Conservation (phyloP, 2,329 filamentous ascomycete species). For the Calonectria fujianensis region DNA sequence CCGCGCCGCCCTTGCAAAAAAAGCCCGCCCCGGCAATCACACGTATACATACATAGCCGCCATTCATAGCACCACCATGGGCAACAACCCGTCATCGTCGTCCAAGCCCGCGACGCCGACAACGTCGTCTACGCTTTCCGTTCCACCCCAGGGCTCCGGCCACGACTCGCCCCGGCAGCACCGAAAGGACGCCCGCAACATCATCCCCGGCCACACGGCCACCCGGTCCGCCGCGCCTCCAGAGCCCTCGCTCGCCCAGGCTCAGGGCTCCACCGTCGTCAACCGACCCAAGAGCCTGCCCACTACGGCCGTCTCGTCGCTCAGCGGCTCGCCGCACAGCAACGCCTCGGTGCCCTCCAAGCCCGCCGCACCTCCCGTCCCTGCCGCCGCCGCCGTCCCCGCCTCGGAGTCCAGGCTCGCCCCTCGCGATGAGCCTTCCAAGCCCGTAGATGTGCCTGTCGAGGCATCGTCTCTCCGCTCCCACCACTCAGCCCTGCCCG, state of each 20-base stretch:
- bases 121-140: conserved; percentile 49
- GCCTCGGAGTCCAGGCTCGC: conserved; percentile 43
- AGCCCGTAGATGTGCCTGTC: conserved; percentile 76
- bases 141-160: conserved; percentile 52
- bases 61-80: conserved; percentile 54
- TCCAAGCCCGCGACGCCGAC: conserved; percentile 61
- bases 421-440: conserved; percentile 64
- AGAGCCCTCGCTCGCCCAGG: conserved; percentile 77
- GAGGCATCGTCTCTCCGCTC: conserved; percentile 61
- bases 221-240: conserved; percentile 76
- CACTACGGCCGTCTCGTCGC: conserved; percentile 69
- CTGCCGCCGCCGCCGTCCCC: conserved; percentile 49
- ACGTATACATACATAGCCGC: conserved; percentile 5
- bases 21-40: conserved; percentile 5
- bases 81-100: conserved; percentile 63
- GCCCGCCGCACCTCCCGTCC: conserved; percentile 47
- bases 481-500: conserved; percentile 62
- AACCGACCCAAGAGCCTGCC: conserved; percentile 69
- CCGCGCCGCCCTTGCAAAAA: neutral
- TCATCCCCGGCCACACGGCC: conserved; percentile 73
- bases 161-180: conserved; percentile 58
- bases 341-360: conserved; percentile 57
- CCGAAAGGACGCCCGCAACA: conserved; percentile 66
- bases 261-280: conserved; percentile 73
- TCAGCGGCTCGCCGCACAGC: conserved; percentile 68